phyloP scores from a whole-genome alignment of 371 early-diverging fungal genomes.

The Saksenaea vasiformis region DNA sequence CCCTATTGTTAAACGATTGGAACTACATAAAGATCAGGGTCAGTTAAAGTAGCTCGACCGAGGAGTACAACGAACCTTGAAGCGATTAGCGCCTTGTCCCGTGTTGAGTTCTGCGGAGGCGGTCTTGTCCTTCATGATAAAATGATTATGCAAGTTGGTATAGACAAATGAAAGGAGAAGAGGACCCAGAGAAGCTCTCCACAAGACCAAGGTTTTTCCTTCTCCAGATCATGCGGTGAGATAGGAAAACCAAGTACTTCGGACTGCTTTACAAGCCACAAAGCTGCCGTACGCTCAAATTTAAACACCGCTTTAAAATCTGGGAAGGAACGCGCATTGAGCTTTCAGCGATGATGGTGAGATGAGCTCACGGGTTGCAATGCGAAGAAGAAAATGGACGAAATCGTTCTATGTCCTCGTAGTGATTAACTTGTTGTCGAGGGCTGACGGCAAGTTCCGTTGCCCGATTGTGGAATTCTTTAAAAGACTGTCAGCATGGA shows the following conservation, averaged over 20 bases:
- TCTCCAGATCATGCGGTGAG: not conserved
- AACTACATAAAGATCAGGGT: conserved; percentile 52
- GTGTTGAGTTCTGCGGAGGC: conserved; percentile 63
- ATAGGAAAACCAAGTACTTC: not conserved
- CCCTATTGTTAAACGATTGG: conserved; percentile 79
- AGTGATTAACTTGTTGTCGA: no score
- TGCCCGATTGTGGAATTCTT: no score
- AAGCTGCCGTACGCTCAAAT: no score
- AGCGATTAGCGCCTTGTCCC: conserved; percentile 70
- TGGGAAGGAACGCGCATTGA: no score
- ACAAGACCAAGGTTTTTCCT: not conserved
- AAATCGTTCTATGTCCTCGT: no score
- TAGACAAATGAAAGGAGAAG: conserved; percentile 9
- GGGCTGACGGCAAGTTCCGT: no score
- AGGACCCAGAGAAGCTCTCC: not conserved
- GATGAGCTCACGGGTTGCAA: no score
- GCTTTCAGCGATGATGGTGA: no score
- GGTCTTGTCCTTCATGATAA: conserved; percentile 35
- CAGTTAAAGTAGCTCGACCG: not conserved
- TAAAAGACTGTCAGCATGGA: no score
- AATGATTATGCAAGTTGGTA: not conserved
- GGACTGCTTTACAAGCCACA: conserved; percentile 9
- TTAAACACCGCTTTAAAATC: no score
- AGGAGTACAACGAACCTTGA: conserved; percentile 50
- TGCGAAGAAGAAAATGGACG: no score